phyloP scores from a whole-genome alignment of 257 asterid genomes.

The Asclepias syriaca region DNA sequence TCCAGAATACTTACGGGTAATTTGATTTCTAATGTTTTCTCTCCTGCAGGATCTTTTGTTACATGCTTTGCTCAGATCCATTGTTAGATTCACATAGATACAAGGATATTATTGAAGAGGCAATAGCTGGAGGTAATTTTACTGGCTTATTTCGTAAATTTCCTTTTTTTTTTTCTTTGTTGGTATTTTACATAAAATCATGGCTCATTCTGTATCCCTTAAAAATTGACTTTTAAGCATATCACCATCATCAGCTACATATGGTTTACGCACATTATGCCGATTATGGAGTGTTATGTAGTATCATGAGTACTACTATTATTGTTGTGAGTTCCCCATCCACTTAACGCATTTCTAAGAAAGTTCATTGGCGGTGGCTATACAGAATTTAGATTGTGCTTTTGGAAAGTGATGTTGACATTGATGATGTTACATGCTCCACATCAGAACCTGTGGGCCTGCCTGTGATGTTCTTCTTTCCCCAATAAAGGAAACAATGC shows the following conservation, averaged over 20 bases:
- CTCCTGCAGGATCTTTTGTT: slow-evolving; percentile 70
- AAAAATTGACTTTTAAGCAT: neutral
- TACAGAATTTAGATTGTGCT: neutral
- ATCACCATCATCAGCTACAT: neutral
- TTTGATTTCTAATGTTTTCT: slow-evolving; percentile 12
- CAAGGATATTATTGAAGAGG: slow-evolving; percentile 82
- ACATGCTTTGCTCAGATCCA: slow-evolving; percentile 87
- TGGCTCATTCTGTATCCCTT: neutral
- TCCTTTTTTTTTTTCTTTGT: neutral
- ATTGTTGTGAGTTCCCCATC: neutral
- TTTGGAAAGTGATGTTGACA: neutral
- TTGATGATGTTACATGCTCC: neutral
- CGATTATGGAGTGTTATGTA: neutral
- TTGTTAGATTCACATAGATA: slow-evolving; percentile 89
- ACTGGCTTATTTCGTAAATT: neutral
- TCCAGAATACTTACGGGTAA: neutral
- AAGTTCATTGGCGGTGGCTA: neutral
- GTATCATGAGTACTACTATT: neutral
- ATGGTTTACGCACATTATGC: neutral
- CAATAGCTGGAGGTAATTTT: slow-evolving; percentile 58
- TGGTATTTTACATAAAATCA: neutral
- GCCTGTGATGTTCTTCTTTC: neutral
- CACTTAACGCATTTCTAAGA: too few species aligned
- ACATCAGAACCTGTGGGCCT: neutral
- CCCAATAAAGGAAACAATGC: neutral